Conservation (phyloP, 352 stramenopile species). For the Phytophthora palmivora region DNA sequence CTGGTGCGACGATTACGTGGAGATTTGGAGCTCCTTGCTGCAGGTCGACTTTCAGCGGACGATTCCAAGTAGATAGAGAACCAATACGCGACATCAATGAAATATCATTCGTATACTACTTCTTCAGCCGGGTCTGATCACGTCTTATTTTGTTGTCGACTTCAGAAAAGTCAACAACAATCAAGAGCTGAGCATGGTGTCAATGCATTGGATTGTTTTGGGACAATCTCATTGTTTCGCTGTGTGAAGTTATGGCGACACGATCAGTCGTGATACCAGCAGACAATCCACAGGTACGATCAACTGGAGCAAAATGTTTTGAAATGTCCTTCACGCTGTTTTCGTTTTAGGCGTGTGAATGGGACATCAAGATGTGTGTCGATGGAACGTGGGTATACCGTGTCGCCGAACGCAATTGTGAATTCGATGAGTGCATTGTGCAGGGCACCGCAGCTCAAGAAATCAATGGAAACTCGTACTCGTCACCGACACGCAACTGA, state of each 20-base stretch:
- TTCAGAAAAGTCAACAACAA: not conserved
- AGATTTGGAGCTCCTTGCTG: constrained; percentile 64
- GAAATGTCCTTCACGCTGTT: not conserved
- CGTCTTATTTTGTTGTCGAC: constrained; percentile 21
- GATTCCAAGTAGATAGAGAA: constrained; percentile 31
- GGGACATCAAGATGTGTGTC: constrained; percentile 67
- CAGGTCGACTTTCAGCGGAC: constrained; percentile 33
- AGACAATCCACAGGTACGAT: constrained; percentile 52
- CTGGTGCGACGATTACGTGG: constrained; percentile 63
- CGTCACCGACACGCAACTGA: constrained; percentile 3
- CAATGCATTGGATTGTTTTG: constrained; percentile 1
- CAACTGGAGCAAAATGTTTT: not conserved
- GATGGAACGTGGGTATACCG: constrained; percentile 78
- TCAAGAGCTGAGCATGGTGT: not conserved
- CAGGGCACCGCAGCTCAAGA: not conserved
- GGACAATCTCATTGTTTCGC: constrained; percentile 5
- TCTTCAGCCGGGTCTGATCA: not conserved
- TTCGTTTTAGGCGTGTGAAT: constrained; percentile 51
- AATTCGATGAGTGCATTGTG: constrained; percentile 62
- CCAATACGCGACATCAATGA: constrained; percentile 9
- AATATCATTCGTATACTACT: constrained; percentile 33
- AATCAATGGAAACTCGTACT: constrained; percentile 8
- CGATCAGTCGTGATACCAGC: constrained; percentile 7
- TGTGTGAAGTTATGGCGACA: not conserved
- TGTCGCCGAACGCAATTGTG: constrained; percentile 46